Evolutionary conservation across 1,284 basidiomycete species (phyloP).

Genomic region (Boletus semigastroideus): DNA sequence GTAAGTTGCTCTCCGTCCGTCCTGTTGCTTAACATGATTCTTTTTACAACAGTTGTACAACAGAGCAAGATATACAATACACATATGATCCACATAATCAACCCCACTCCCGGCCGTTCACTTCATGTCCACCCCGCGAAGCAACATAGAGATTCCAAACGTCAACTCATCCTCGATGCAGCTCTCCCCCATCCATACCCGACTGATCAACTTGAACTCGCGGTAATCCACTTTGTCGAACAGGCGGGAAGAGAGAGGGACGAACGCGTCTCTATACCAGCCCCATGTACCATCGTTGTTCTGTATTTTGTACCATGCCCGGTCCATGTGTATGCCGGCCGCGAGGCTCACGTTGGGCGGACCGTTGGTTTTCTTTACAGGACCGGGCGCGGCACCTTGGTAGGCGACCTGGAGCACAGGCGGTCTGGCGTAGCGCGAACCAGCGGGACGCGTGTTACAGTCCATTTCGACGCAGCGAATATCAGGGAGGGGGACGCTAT

Average conservation of each 20-base stretch:
- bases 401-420: conserved; percentile 17
- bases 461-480: conserved; percentile 20
- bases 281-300: conserved; percentile 23
- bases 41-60: neutral
- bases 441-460: conserved; percentile 18
- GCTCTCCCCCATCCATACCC: conserved; percentile 16
- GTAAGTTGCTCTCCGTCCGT: neutral
- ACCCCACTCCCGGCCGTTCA: neutral
- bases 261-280: conserved; percentile 31
- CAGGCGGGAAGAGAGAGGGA: conserved; percentile 33
- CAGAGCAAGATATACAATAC: neutral
- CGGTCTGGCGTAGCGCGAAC: conserved; percentile 3
- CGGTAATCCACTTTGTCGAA: conserved; percentile 35
- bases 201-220: conserved; percentile 26
- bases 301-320: conserved; percentile 17
- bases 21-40: neutral
- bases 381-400: conserved; percentile 5
- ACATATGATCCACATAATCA: neutral
- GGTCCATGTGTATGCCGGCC: conserved; percentile 25
- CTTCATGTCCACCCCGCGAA: conserved; percentile 21
- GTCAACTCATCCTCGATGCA: conserved; percentile 12
- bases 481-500: conserved; percentile 8
- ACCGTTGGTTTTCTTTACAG: neutral
- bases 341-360: neutral
- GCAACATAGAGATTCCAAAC: conserved; percentile 28